Evolutionary conservation across 768 basidiomycete species (phyloP).

Genomic region (Stropharia rugosoannulata): DNA sequence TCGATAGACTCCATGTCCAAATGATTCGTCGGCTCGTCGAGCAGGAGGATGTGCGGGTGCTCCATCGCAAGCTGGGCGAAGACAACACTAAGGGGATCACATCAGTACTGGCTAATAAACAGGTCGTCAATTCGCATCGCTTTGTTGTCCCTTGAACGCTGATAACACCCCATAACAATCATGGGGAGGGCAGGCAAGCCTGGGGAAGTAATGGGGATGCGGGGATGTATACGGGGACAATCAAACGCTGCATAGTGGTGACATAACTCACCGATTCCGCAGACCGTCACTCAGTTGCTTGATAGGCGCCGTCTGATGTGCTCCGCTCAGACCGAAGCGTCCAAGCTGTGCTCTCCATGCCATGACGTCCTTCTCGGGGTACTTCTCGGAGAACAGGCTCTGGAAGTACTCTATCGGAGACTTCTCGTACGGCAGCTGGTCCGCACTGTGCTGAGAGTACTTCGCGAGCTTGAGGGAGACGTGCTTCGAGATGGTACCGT

Average conservation of each 20-base stretch:
- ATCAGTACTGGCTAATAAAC: slow-evolving; percentile 1
- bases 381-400: slow-evolving; percentile 71
- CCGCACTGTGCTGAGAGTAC: slow-evolving; percentile 98
- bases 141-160: no score
- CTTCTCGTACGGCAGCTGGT: slow-evolving; percentile 94
- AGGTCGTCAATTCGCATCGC: background rate
- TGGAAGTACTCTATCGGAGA: slow-evolving; percentile 96
- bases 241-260: background rate
- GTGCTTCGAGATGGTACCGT: slow-evolving; percentile 91
- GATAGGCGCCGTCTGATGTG: slow-evolving; percentile 94
- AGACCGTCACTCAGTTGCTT: slow-evolving; percentile 94
- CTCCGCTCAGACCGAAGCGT: slow-evolving; percentile 90
- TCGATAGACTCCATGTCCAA: slow-evolving; percentile 99
- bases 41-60: slow-evolving; percentile 90
- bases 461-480: slow-evolving; percentile 91
- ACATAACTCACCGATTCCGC: slow-evolving; percentile 75
- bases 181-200: no score
- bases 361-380: slow-evolving; percentile 90
- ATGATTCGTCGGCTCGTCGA: slow-evolving; percentile 96
- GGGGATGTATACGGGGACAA: no score
- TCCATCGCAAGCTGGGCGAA: slow-evolving; percentile 98
- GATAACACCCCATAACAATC: no score
- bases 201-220: no score
- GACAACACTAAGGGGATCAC: slow-evolving; percentile 62
- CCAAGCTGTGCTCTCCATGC: slow-evolving; percentile 94